Conservation (phyloP, 345 rosid genomes). For the Triadica sebifera region DNA sequence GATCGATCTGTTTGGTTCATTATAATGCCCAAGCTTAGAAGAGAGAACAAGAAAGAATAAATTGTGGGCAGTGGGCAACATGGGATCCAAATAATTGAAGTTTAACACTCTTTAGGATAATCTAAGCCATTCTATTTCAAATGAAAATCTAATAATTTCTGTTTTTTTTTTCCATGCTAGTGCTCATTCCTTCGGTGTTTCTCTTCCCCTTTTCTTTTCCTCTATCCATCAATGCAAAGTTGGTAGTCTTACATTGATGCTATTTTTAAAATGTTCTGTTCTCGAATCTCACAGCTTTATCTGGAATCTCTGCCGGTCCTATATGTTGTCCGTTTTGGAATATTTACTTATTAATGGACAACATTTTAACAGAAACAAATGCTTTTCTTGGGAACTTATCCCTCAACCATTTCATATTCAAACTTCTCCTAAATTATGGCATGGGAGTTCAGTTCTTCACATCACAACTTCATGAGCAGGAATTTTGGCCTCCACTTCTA, state of each 20-base stretch:
- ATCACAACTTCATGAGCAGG: neutral
- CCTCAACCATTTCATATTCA: neutral
- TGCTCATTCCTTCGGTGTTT: neutral
- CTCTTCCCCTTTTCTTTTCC: neutral
- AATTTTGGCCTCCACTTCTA: neutral
- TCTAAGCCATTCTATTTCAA: no score
- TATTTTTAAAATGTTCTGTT: neutral
- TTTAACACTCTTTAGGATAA: no score
- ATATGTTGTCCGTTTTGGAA: neutral
- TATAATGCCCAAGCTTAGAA: no score
- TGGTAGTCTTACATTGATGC: neutral
- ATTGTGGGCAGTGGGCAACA: neutral
- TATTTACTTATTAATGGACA: neutral
- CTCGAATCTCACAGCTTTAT: neutral
- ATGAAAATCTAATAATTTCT: no score
- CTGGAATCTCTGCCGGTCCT: neutral
- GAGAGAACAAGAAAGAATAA: neutral
- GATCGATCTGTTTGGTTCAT: neutral
- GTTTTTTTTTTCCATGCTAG: neutral
- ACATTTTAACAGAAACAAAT: neutral
- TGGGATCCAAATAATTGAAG: no score
- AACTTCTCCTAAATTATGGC: neutral
- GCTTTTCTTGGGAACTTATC: neutral
- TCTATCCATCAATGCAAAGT: neutral
- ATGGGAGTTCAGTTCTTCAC: neutral